Base-by-base conservation (phyloP, 2,329 filamentous ascomycete genomes). In the Cladorrhinum sp. region DNA sequence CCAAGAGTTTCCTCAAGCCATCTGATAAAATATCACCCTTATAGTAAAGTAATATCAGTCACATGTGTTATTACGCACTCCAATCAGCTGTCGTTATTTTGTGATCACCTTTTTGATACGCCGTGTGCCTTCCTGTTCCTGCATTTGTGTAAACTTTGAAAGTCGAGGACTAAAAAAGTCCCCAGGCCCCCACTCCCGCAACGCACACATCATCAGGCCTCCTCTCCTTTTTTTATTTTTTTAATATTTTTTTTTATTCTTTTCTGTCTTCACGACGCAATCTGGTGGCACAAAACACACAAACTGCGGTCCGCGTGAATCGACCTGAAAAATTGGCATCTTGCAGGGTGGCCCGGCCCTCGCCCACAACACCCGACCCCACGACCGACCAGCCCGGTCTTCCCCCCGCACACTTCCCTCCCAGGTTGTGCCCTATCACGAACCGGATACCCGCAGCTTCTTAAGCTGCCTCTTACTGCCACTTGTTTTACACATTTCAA, bases 361-460 rank as follows among this genome's bases (percentile, higher is more conserved):
- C 54, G 20, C 16, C 36, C 54, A 28, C 36, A 57, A 48, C 42
- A 20, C n/a, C n/a, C 36, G 48, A 48, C 33, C 21, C 36, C 36
- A 24, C 28, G 36, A 48, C 36, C 54, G 46, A 28, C 54, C 26
- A 46, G 33, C 23, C 54, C 23, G 26, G 23, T 46, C 21, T 16
- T 46, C 18, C 6, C n/a, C n/a, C 18, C 16, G 7, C 6, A 16
- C 14, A 20, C 18, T 16, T 46, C 18, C 10, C 10, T 46, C 10
- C 18, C 18, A 46, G 42, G 16, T 46, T 21, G 18, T 20, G 18
- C 42, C 42, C 18, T 46, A 46, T 46, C 18, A 46, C 42, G 42
- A 46, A 46, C 16, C 52, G 55, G 55, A 28, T 52, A 56, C 58
- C 26, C 61, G 58, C 26, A 33, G 52, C 58, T 56, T 26, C 28